Conservation (phyloP, 129 eudicot species). For the Scalesia atractyloides region DNA sequence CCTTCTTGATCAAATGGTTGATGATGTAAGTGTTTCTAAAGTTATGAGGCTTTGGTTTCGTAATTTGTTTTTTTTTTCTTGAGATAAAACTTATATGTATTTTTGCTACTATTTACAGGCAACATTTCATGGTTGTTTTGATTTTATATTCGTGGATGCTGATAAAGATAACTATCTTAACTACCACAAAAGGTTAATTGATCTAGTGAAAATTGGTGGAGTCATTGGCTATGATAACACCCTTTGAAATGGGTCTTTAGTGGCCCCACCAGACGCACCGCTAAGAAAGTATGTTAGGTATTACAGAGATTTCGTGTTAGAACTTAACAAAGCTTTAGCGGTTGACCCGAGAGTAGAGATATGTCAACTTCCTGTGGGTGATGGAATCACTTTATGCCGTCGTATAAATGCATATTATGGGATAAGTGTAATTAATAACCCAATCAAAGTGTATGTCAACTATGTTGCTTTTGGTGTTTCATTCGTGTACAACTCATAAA, state of each 20-base stretch:
- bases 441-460: background rate
- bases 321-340: conserved; percentile 30
- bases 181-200: conserved; percentile 26
- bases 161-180: conserved; percentile 37
- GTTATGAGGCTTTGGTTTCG: too few species aligned
- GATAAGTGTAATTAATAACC: background rate
- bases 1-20: conserved; percentile 33
- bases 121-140: conserved; percentile 29
- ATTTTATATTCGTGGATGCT: conserved; percentile 37
- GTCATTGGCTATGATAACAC: conserved; percentile 36
- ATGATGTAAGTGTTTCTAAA: conserved; percentile 14
- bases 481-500: background rate
- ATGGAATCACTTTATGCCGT: background rate
- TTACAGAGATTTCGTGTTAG: conserved; percentile 37
- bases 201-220: conserved; percentile 30
- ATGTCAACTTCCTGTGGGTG: conserved; percentile 5
- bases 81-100: background rate
- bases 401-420: background rate
- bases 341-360: conserved; percentile 3
- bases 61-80: background rate
- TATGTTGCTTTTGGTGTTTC: background rate
- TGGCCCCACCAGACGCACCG: conserved; percentile 36
- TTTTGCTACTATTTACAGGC: background rate
- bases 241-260: conserved; percentile 36
- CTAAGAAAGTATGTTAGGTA: conserved; percentile 29